Conservation (phyloP, 139 green algal genomes). For the Chlamydomonas sp. region DNA sequence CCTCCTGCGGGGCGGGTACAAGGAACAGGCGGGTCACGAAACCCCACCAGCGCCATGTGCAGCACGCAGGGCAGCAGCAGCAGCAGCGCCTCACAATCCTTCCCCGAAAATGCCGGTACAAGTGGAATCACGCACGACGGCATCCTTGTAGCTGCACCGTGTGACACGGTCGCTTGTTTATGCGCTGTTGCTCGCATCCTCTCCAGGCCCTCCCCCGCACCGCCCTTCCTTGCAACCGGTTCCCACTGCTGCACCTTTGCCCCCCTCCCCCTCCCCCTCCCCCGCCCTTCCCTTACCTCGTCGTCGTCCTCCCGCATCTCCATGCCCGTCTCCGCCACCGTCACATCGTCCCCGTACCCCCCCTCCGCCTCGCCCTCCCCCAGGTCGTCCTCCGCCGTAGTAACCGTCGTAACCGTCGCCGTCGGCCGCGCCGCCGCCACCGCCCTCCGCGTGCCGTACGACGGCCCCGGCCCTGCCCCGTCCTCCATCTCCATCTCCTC, state of each 20-base stretch:
- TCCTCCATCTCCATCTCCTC: neutral
- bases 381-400: too few species aligned
- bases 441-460: neutral
- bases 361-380: too few species aligned
- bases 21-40: neutral
- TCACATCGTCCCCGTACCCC: conserved; percentile 15
- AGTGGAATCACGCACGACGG: too few species aligned
- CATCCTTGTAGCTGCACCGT: neutral
- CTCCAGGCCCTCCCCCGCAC: too few species aligned
- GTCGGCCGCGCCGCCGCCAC: neutral
- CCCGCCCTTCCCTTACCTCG: neutral
- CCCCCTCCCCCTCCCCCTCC: neutral
- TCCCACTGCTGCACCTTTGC: too few species aligned
- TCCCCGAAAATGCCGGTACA: too few species aligned
- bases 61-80: neutral
- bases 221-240: too few species aligned
- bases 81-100: neutral
- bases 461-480: neutral
- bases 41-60: neutral
- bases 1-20: conserved; percentile 1
- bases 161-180: neutral
- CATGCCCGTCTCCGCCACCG: conserved; percentile 12
- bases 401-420: neutral
- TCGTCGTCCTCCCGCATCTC: conserved; percentile 14
- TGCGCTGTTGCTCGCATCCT: too few species aligned